Evolutionary conservation across 441 rosid species (phyloP).

Genomic region (Jatropha multifida): DNA sequence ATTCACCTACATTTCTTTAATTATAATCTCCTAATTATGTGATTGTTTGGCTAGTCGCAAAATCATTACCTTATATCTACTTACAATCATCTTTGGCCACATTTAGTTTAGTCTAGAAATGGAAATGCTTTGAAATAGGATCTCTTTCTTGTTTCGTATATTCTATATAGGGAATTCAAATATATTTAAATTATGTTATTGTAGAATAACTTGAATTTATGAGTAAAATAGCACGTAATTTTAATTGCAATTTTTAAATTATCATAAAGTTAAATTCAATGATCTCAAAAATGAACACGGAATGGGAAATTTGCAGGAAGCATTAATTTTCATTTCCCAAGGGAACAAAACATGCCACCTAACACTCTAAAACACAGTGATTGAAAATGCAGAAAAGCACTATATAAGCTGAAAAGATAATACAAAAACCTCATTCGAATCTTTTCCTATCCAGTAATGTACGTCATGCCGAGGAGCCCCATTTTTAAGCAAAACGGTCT

Average conservation of each 20-base stretch:
- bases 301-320: neutral
- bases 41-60: neutral
- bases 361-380: neutral
- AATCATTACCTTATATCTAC: neutral
- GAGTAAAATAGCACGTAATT: neutral
- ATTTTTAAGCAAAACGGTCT: conserved; percentile 58
- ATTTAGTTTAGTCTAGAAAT: neutral
- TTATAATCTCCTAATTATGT: neutral
- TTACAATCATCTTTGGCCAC: neutral
- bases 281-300: neutral
- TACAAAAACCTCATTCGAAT: conserved; percentile 53
- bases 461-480: conserved; percentile 60
- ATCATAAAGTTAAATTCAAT: neutral
- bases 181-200: neutral
- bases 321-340: neutral
- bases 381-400: neutral
- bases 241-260: neutral
- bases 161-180: neutral
- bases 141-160: neutral
- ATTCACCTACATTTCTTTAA: neutral
- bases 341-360: neutral
- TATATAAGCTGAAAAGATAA: neutral
- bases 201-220: neutral
- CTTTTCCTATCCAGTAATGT: conserved; percentile 84
- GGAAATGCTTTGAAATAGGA: neutral